A percentile compares a stretch with the other conserved stretches of the same genome.
phyloP scores from a whole-genome alignment of 1,284 basidiomycete genomes.

The Sporisorium graminicola region DNA sequence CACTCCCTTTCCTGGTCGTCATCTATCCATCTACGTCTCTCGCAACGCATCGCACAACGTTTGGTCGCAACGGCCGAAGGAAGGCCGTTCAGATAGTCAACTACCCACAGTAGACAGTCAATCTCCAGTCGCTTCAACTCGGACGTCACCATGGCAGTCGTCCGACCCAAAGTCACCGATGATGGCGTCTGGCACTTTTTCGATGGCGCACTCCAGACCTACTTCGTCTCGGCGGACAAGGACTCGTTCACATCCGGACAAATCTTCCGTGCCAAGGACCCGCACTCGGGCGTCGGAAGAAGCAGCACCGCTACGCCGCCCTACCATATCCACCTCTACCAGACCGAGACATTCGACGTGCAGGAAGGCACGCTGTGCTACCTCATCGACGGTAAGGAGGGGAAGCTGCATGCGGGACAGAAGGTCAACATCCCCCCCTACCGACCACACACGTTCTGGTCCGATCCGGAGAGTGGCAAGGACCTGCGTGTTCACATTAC shows the following conservation, averaged over 20 bases:
- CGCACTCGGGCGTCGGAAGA: constrained; percentile 61
- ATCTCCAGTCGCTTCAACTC: background rate
- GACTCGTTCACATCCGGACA: constrained; percentile 59
- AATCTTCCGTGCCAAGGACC: constrained; percentile 62
- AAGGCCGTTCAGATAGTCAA: background rate
- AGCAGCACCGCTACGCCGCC: constrained; percentile 67
- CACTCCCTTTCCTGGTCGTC: background rate
- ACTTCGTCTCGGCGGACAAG: constrained; percentile 24
- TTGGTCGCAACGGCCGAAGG: background rate
- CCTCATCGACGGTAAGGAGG: constrained; percentile 66
- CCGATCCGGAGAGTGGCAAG: constrained; percentile 47
- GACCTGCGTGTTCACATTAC: constrained; percentile 68
- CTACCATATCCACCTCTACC: constrained; percentile 67
- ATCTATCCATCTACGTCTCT: background rate
- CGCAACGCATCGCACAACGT: background rate
- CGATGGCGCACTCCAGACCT: constrained; percentile 51
- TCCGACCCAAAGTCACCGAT: constrained; percentile 42
- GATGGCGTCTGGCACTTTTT: constrained; percentile 57
- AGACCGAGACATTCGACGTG: constrained; percentile 67
- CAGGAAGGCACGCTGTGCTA: constrained; percentile 65
- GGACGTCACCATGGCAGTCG: constrained; percentile 23
- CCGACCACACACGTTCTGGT: constrained; percentile 69
- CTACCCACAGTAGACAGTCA: background rate
- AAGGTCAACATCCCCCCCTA: constrained; percentile 63
- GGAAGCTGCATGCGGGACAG: constrained; percentile 62